A percentile compares a stretch with the other conserved stretches of the same genome.
These are phyloP conservation scores for Mangifera indica DNA, from an alignment of 345 rosid genomes.

Conservation along the genomic window DNA sequence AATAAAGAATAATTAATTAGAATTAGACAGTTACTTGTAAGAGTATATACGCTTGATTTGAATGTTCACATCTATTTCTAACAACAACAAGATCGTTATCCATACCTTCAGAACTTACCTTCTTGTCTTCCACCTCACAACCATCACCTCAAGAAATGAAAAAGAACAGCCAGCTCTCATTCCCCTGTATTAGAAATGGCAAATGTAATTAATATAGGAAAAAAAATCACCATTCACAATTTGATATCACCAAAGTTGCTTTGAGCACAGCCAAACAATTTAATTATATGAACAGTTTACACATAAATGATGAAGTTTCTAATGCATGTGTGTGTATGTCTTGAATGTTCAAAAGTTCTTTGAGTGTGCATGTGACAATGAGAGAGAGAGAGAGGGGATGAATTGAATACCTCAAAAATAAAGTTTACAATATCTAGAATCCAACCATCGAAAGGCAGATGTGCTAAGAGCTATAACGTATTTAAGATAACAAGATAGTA, in stretches of 20 bases:
- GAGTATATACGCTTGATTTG: too few species aligned
- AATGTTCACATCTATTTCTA: slow-evolving; percentile 23
- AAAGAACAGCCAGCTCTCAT: slow-evolving; percentile 77
- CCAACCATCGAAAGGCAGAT: too few species aligned
- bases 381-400: slow-evolving; percentile 28
- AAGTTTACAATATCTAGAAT: too few species aligned
- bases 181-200: slow-evolving; percentile 52
- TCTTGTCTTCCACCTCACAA: slow-evolving; percentile 53
- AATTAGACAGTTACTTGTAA: too few species aligned
- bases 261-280: background rate
- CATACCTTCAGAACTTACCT: slow-evolving; percentile 31
- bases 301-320: too few species aligned
- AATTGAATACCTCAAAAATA: too few species aligned
- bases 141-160: slow-evolving; percentile 78
- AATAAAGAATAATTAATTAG: too few species aligned
- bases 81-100: slow-evolving; percentile 26
- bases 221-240: slow-evolving; percentile 12
- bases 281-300: background rate
- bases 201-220: slow-evolving; percentile 15
- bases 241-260: slow-evolving; percentile 6
- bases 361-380: background rate
- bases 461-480: too few species aligned
- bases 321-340: too few species aligned
- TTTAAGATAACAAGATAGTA: too few species aligned
- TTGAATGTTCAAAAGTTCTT: background rate